These are phyloP conservation scores for Holtermannia corniformis DNA, from an alignment of 768 basidiomycete genomes.

Conservation along the genomic window DNA sequence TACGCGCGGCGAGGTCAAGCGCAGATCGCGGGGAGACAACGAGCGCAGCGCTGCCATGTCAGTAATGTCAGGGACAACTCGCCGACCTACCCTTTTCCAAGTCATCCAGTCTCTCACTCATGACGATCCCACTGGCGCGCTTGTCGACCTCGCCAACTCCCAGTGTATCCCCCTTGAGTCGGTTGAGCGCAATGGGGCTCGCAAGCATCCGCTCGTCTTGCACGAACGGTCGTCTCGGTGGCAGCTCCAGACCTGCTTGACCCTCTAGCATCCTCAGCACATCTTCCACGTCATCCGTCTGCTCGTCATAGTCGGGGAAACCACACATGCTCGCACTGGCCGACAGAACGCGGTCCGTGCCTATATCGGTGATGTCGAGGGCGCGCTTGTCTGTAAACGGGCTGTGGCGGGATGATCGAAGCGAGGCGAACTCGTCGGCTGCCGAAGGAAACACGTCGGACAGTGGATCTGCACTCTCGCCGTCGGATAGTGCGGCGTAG, in stretches of 20 bases:
- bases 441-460: background rate
- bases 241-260: background rate
- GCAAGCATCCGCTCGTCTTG: conserved; percentile 18
- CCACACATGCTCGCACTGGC: conserved; percentile 7
- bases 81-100: conserved; percentile 35
- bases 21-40: conserved; percentile 36
- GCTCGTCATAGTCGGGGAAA: conserved; percentile 2
- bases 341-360: conserved; percentile 4
- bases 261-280: conserved; percentile 7
- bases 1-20: conserved; percentile 28
- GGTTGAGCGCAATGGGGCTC: conserved; percentile 28
- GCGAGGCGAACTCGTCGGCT: conserved; percentile 1
- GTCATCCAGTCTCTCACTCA: conserved; percentile 37
- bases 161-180: conserved; percentile 9
- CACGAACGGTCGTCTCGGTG: background rate
- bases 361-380: conserved; percentile 3
- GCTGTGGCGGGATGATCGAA: background rate
- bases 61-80: conserved; percentile 1
- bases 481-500: conserved; percentile 6
- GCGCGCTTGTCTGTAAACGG: background rate
- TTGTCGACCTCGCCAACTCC: conserved; percentile 25
- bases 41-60: conserved; percentile 31
- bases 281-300: conserved; percentile 8
- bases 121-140: conserved; percentile 36
- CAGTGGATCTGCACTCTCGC: background rate